Conservation (phyloP, 2,329 filamentous ascomycete genomes). For the Colletotrichum sp. region DNA sequence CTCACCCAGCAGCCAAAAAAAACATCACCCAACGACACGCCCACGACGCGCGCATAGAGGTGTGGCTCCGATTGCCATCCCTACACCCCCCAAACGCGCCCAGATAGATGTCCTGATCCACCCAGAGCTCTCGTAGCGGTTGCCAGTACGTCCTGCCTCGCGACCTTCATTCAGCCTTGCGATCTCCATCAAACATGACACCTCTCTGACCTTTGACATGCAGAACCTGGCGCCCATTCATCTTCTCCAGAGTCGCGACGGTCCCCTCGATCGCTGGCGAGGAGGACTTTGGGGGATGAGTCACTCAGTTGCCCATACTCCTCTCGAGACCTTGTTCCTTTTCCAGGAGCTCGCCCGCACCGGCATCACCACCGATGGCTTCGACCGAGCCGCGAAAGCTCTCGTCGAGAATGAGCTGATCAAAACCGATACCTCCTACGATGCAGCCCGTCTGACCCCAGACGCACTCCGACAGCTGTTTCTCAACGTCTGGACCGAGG, state of each 20-base stretch:
- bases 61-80: slow-evolving; percentile 12
- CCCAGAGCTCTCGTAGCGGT: slow-evolving; percentile 20
- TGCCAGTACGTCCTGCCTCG: slow-evolving; percentile 22
- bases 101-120: slow-evolving; percentile 20
- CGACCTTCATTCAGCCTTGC: slow-evolving; percentile 11
- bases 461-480: slow-evolving; percentile 83
- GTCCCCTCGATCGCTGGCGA: slow-evolving; percentile 61
- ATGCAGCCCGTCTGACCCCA: slow-evolving; percentile 75
- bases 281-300: slow-evolving; percentile 62
- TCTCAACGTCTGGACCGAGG: slow-evolving; percentile 76
- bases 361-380: slow-evolving; percentile 69
- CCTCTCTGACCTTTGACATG: slow-evolving; percentile 12
- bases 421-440: slow-evolving; percentile 72
- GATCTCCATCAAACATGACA: slow-evolving; percentile 8
- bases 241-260: slow-evolving; percentile 55
- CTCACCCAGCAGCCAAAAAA: neutral
- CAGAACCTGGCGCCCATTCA: slow-evolving; percentile 61
- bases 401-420: slow-evolving; percentile 78
- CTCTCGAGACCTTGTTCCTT: slow-evolving; percentile 84
- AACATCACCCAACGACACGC: slow-evolving; percentile 14
- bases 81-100: slow-evolving; percentile 7
- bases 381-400: slow-evolving; percentile 74
- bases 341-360: slow-evolving; percentile 79
- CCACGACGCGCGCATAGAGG: slow-evolving; percentile 8
- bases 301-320: slow-evolving; percentile 71